Percentiles rank a stretch among this genome's conserved stretches.
Evolutionary conservation across 805 yeast species (phyloP).

Genomic region (Kodamaea kakaduensis): DNA sequence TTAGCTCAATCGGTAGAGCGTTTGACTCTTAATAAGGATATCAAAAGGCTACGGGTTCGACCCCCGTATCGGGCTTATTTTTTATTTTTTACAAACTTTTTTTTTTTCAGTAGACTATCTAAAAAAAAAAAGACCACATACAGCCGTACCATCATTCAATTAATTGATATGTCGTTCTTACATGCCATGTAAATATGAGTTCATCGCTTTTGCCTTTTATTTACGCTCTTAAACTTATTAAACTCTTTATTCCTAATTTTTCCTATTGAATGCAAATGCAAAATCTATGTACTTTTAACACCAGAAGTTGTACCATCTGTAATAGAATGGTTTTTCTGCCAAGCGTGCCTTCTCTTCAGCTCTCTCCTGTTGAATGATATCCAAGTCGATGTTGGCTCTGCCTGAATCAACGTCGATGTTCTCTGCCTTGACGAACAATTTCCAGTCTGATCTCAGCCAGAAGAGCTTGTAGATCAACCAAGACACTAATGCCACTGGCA

Average conservation of each 20-base stretch:
- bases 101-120: too few relatives aligned
- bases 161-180: too few relatives aligned
- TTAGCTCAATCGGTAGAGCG: conserved; percentile 11
- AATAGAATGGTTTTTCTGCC: conserved; percentile 41
- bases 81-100: neutral
- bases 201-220: too few relatives aligned
- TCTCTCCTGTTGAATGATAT: conserved; percentile 50
- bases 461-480: conserved; percentile 37
- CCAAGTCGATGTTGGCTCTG: conserved; percentile 55
- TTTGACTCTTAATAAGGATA: conserved; percentile 10
- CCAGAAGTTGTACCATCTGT: conserved; percentile 53
- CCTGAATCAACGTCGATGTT: conserved; percentile 62
- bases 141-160: too few relatives aligned
- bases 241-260: too few relatives aligned
- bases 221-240: too few relatives aligned
- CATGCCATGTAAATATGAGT: too few relatives aligned
- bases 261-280: too few relatives aligned
- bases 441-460: conserved; percentile 43
- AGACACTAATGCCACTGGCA: conserved; percentile 43
- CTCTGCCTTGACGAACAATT: conserved; percentile 37
- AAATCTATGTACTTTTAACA: conserved; percentile 31
- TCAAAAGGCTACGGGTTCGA: conserved; percentile 9
- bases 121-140: too few relatives aligned
- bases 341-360: conserved; percentile 52
- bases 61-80: conserved; percentile 9